Conservation (phyloP, 257 asterid genomes). For the Solanum bukasovii region DNA sequence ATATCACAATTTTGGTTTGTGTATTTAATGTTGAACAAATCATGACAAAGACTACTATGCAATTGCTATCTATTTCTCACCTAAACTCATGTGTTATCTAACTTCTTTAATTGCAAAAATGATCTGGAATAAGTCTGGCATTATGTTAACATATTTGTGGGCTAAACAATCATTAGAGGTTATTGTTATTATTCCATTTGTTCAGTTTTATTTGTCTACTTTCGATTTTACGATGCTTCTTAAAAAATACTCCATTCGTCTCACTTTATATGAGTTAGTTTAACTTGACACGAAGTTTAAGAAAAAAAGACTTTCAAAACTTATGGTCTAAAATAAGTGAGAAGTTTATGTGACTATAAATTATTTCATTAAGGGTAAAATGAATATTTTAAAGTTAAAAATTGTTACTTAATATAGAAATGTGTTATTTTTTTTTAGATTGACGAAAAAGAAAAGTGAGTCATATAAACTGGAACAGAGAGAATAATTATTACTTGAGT, state of each 20-base stretch:
- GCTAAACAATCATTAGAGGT: neutral
- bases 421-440: neutral
- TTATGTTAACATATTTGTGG: neutral
- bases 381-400: neutral
- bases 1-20: neutral
- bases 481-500: no score
- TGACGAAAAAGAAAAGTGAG: accelerated
- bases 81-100: neutral
- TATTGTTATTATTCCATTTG: no score
- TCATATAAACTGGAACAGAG: neutral
- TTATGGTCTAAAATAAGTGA: no score
- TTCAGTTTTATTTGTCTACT: no score
- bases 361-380: no score
- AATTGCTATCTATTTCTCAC: neutral
- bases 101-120: neutral
- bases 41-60: neutral
- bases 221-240: no score
- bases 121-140: neutral
- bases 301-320: no score
- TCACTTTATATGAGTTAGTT: no score
- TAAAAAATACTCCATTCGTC: accelerated
- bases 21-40: neutral
- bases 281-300: no score
- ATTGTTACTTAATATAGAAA: no score
- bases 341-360: accelerated